A percentile compares a stretch with the other conserved stretches of the same genome.
Evolutionary conservation across 1,284 basidiomycete species (phyloP).

Genomic region (Leccinum angustisporum): DNA sequence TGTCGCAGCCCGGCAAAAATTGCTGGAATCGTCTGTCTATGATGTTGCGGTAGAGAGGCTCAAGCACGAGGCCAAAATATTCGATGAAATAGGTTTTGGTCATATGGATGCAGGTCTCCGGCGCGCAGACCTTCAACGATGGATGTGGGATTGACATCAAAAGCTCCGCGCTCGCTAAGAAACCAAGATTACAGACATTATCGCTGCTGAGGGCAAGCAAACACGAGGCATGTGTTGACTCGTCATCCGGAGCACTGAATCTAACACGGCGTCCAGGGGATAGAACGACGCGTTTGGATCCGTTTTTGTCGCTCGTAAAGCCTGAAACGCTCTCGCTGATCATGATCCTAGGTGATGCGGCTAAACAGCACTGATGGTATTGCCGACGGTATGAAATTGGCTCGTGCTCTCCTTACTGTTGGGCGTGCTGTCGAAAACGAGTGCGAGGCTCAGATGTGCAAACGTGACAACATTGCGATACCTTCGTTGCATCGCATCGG

Average conservation of each 20-base stretch:
- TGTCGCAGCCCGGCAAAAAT: slow-evolving; percentile 72
- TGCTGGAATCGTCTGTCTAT: slow-evolving; percentile 83
- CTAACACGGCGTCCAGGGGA: slow-evolving; percentile 7
- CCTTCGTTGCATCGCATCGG: slow-evolving; percentile 40
- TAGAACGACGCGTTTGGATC: slow-evolving; percentile 36
- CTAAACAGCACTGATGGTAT: slow-evolving; percentile 78
- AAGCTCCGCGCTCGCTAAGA: slow-evolving; percentile 57
- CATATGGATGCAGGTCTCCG: slow-evolving; percentile 48
- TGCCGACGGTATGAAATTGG: slow-evolving; percentile 87
- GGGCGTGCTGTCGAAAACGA: slow-evolving; percentile 89
- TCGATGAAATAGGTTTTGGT: slow-evolving; percentile 59
- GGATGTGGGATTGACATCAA: slow-evolving; percentile 91
- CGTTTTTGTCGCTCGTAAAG: slow-evolving; percentile 78
- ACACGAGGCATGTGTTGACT: slow-evolving; percentile 17
- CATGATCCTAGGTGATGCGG: slow-evolving; percentile 89
- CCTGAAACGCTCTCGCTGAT: slow-evolving; percentile 84
- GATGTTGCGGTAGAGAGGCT: slow-evolving; percentile 79
- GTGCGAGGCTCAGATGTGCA: slow-evolving; percentile 83
- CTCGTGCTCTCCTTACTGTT: slow-evolving; percentile 79
- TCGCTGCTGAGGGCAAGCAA: slow-evolving; percentile 38
- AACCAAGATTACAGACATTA: slow-evolving; percentile 55
- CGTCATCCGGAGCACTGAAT: not conserved
- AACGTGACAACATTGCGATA: slow-evolving; percentile 58
- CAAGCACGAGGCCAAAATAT: slow-evolving; percentile 60
- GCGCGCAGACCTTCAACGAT: slow-evolving; percentile 61